Evolutionary conservation across 2,329 filamentous ascomycete genomes (phyloP).

Genomic region (Trichoderma endophyticum): DNA sequence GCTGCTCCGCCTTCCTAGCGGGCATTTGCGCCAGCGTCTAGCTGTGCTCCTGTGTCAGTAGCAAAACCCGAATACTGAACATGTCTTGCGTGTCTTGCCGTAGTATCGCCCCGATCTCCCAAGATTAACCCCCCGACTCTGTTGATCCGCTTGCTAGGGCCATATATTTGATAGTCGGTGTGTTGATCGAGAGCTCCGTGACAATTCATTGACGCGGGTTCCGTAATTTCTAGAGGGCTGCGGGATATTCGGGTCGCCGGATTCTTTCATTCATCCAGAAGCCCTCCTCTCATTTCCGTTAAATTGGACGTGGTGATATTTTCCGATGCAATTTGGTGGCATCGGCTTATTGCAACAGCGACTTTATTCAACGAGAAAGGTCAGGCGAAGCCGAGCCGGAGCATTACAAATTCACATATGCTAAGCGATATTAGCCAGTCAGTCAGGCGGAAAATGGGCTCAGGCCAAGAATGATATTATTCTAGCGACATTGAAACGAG

Average conservation of each 20-base stretch:
- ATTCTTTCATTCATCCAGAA: not conserved
- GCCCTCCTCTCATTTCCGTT: constrained; percentile 3
- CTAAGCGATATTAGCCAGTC: constrained; percentile 5
- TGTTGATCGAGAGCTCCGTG: not conserved
- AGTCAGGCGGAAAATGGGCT: not conserved
- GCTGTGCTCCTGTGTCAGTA: not conserved
- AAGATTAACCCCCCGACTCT: not conserved
- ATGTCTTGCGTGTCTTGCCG: not conserved
- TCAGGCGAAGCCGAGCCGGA: not conserved
- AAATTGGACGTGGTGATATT: not conserved
- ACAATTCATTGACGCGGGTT: not conserved
- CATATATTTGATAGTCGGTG: not conserved
- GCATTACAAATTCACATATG: not conserved
- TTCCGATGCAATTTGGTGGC: not conserved
- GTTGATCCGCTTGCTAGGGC: not conserved
- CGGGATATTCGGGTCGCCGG: constrained; percentile 1
- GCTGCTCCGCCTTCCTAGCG: not conserved
- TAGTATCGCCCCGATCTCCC: not conserved
- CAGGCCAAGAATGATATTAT: not conserved
- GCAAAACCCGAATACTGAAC: not conserved
- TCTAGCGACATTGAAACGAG: not conserved
- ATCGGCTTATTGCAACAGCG: not conserved
- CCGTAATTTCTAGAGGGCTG: not conserved
- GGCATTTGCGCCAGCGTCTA: not conserved
- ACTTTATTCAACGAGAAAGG: not conserved